phyloP scores from a whole-genome alignment of 129 eudicot species.

The Dittrichia graveolens region DNA sequence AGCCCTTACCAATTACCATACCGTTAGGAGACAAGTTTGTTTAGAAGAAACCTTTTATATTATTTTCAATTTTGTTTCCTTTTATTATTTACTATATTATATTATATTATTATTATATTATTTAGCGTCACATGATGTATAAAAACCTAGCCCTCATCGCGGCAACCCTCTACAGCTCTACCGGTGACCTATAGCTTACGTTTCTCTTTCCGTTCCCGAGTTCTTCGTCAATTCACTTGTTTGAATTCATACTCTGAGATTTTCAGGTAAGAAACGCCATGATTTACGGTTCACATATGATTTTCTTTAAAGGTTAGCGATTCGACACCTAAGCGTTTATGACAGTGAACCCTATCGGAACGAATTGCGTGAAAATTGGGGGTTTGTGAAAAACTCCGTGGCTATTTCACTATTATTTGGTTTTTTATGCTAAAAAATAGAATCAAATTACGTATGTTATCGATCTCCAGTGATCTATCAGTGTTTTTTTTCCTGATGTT shows the following conservation, averaged over 20 bases:
- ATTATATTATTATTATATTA: too few species aligned
- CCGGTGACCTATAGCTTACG: neutral
- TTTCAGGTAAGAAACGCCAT: slow-evolving; percentile 9
- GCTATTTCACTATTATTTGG: too few species aligned
- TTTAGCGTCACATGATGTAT: too few species aligned
- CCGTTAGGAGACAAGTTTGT: too few species aligned
- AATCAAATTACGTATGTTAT: neutral
- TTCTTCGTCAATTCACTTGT: neutral
- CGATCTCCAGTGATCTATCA: neutral
- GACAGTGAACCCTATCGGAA: slow-evolving; percentile 13
- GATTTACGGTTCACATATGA: slow-evolving; percentile 4
- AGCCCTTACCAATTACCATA: too few species aligned
- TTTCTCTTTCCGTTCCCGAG: neutral
- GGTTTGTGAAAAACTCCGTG: neutral
- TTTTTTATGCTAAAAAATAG: neutral
- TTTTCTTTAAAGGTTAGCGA: slow-evolving; percentile 4
- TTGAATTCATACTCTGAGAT: neutral
- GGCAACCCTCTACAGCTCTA: neutral
- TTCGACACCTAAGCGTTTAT: neutral
- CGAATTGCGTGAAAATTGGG: slow-evolving; percentile 13
- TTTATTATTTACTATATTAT: too few species aligned
- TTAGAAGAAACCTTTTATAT: too few species aligned
- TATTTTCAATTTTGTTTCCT: too few species aligned
- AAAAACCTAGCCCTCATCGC: slow-evolving; percentile 12
- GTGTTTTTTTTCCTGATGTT: neutral